Conservation (phyloP, 192 early-diverging fungal genomes). For the Coemansia umbellata region DNA sequence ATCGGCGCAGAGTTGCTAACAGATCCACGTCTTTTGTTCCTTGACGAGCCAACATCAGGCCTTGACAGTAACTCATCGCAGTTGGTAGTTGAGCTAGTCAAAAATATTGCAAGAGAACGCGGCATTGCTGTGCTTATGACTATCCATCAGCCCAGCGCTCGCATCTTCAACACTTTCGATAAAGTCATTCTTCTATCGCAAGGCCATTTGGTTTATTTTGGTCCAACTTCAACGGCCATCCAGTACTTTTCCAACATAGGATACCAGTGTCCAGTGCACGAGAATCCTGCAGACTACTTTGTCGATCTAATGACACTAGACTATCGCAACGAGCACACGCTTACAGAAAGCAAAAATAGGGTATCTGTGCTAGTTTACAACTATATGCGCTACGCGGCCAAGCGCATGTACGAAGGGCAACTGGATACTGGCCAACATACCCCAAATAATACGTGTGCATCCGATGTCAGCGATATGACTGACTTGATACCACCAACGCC, state of each 20-base stretch:
- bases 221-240: constrained; percentile 37
- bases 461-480: background rate
- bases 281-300: constrained; percentile 71
- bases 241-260: constrained; percentile 51
- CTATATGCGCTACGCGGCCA: constrained; percentile 21
- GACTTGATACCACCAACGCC: background rate
- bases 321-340: constrained; percentile 29
- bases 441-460: background rate
- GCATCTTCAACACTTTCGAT: constrained; percentile 80
- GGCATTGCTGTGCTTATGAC: constrained; percentile 74
- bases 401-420: background rate
- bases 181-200: constrained; percentile 66
- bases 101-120: constrained; percentile 51
- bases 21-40: constrained; percentile 53
- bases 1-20: constrained; percentile 50
- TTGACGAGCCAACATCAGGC: constrained; percentile 61
- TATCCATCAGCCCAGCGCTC: constrained; percentile 86
- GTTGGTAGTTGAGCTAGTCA: constrained; percentile 58
- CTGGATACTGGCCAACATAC: background rate
- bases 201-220: constrained; percentile 62
- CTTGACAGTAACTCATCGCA: constrained; percentile 68
- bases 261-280: constrained; percentile 60
- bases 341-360: constrained; percentile 30
- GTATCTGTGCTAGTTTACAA: constrained; percentile 31
- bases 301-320: constrained; percentile 60